Base-by-base conservation (phyloP, 2,329 filamentous ascomycete genomes). In the Pseudogymnoascus destructans region DNA sequence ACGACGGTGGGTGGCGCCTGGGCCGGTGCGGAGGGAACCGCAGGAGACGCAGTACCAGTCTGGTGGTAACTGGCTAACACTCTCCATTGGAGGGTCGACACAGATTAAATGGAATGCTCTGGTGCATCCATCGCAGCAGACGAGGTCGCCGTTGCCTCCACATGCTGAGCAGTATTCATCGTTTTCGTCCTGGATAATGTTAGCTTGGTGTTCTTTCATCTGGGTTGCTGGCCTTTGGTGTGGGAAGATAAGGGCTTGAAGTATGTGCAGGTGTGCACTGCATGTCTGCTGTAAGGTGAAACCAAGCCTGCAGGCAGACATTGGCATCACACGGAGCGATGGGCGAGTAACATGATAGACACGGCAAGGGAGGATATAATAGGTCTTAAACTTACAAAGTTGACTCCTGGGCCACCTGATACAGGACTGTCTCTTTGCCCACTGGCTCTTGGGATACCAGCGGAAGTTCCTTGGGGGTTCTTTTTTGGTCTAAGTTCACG, bases 121-220 rank as follows among this genome's bases (percentile, higher is more conserved):
- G 61, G 85, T 81, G 73, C 93, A 98, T 62, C 87, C 88, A 73
- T 97, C 93, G 72, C 93, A 98, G 73, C 91, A 96, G 63, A 97
- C 79, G 62, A 98, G 80, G 65, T 89, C 83, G 59, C 92, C 92
- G 64, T 82, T 86, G 63, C 86, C 87, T 67, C 85, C 82, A 73
- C 93, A 98, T 49, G 89, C 83, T 61, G 85, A 85, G 74, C 92
- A 98, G 68, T 86, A 86, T 70, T 97, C 92, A 70, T 93, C 89
- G 71, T 95, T 95, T 62, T 95, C 86, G 64, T 81, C 75, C 77
- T 79, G 69, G 58, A 27, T 57, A 10, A 17, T 21, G 17, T 42
- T 42, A 42, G 38, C 10, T 42, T 23, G 19, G 17, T 7, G 11
- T 13, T 13, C 19, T 63, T 61, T 30, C 3, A 30, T 30, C 27